Percentiles rank a stretch among this genome's conserved stretches.
Evolutionary conservation across 2,329 filamentous ascomycete species (phyloP).

Genomic region (Scolecobasidium constrictum): DNA sequence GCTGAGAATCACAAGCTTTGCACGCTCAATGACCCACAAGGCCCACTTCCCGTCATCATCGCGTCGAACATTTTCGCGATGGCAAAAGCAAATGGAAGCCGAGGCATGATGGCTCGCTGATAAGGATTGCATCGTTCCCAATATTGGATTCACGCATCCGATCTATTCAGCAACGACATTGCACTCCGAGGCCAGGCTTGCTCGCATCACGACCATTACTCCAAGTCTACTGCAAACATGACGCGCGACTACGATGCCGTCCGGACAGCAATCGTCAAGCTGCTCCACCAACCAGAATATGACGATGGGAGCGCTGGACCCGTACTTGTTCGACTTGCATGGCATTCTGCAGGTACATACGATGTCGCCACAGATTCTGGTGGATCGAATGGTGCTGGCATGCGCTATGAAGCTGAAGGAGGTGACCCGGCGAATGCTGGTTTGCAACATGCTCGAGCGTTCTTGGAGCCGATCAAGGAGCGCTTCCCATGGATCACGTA

Average conservation of each 20-base stretch:
- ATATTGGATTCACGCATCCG: not conserved
- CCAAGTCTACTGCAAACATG: slow-evolving; percentile 13
- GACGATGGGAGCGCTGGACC: slow-evolving; percentile 55
- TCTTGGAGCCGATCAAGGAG: slow-evolving; percentile 51
- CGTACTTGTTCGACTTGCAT: slow-evolving; percentile 52
- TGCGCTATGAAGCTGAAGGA: slow-evolving; percentile 54
- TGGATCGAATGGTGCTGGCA: slow-evolving; percentile 53
- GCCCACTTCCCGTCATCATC: not conserved
- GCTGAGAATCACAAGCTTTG: not conserved
- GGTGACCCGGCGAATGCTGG: slow-evolving; percentile 56
- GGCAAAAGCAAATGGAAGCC: not conserved
- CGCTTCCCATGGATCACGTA: slow-evolving; percentile 54
- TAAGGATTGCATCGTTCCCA: not conserved
- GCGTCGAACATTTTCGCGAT: not conserved
- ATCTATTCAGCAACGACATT: not conserved
- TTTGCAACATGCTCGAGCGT: slow-evolving; percentile 51
- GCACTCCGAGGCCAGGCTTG: not conserved
- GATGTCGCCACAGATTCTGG: slow-evolving; percentile 48
- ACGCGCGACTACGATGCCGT: slow-evolving; percentile 32
- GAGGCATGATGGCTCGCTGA: too few relatives aligned
- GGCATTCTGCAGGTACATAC: slow-evolving; percentile 56
- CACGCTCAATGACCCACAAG: not conserved
- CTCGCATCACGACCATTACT: slow-evolving; percentile 11
- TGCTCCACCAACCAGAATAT: slow-evolving; percentile 50
- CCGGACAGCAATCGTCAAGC: slow-evolving; percentile 40